phyloP scores from a whole-genome alignment of 1,139 yeast species.

The Saccharomyces pastorianus region DNA sequence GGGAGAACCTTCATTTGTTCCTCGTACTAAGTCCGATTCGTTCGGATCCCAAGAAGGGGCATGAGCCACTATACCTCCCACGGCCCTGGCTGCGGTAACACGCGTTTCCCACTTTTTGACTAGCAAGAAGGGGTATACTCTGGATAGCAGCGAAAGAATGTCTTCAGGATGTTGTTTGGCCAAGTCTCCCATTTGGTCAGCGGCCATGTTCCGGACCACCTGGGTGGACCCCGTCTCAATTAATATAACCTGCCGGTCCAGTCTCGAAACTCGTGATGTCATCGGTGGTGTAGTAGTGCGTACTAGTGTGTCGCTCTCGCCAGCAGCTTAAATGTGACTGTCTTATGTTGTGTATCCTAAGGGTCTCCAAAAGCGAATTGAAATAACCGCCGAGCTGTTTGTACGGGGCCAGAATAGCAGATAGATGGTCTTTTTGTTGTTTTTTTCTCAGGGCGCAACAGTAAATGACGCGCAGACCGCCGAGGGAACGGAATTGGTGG shows the following conservation, averaged over 20 bases:
- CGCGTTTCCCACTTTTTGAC: slow-evolving; percentile 93
- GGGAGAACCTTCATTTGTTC: slow-evolving; percentile 9
- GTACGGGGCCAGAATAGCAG: not conserved
- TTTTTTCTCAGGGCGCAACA: not conserved
- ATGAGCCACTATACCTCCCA: slow-evolving; percentile 85
- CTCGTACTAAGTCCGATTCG: slow-evolving; percentile 10
- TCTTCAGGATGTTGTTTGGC: slow-evolving; percentile 96
- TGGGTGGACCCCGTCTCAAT: slow-evolving; percentile 96
- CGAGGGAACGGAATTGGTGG: not conserved
- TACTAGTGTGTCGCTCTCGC: not conserved
- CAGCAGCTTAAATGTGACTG: not conserved
- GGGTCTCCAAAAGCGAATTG: slow-evolving; percentile 38
- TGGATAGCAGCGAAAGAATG: slow-evolving; percentile 66
- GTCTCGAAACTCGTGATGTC: slow-evolving; percentile 36
- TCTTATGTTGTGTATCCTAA: not conserved
- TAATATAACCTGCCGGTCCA: slow-evolving; percentile 68
- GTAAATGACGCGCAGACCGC: not conserved
- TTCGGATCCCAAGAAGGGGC: slow-evolving; percentile 85
- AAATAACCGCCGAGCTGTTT: slow-evolving; percentile 8
- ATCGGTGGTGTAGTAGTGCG: slow-evolving; percentile 9
- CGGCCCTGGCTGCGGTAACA: slow-evolving; percentile 87
- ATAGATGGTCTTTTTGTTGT: not conserved
- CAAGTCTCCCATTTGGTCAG: slow-evolving; percentile 90
- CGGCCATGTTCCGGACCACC: slow-evolving; percentile 90
- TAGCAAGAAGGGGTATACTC: slow-evolving; percentile 83